phyloP scores from a whole-genome alignment of 805 yeast genomes.

The Saccharomycopsis malanga region DNA sequence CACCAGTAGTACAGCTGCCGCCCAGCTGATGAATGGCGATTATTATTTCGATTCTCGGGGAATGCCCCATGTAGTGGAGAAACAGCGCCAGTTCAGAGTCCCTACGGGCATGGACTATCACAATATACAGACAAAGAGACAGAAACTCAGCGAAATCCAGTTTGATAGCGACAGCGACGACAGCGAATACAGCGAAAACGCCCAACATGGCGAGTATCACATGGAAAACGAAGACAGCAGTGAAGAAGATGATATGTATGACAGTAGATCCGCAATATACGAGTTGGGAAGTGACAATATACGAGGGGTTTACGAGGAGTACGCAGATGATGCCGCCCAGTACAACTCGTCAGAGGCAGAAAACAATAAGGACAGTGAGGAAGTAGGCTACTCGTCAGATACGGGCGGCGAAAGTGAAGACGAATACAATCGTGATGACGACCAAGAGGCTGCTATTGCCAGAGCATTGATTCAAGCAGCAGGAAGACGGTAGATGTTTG shows the following conservation, averaged over 20 bases:
- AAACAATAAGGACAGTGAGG: background rate
- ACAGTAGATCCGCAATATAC: conserved; percentile 10
- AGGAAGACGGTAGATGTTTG: background rate
- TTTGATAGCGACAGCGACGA: conserved; percentile 18
- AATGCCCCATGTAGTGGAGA: background rate
- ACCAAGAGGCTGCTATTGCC: background rate
- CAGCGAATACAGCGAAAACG: conserved; percentile 8
- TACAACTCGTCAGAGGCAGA: background rate
- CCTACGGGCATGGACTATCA: background rate
- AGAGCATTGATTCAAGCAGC: background rate
- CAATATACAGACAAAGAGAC: conserved; percentile 1
- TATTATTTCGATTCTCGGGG: background rate
- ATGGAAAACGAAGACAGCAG: conserved; percentile 16
- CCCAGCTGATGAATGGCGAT: background rate
- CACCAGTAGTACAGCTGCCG: background rate
- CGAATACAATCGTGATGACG: conserved; percentile 6
- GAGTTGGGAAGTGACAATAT: conserved; percentile 19
- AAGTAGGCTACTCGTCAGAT: no score
- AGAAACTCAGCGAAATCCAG: conserved; percentile 8
- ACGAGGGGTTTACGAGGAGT: conserved; percentile 21
- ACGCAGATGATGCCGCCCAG: conserved; percentile 12
- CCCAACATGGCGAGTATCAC: conserved; percentile 3
- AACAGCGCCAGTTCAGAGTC: background rate
- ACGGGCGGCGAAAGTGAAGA: conserved; percentile 11
- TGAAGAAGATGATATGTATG: conserved; percentile 21